Conservation (phyloP, 495 filamentous ascomycete species). For the Penicillium maclennaniae region DNA sequence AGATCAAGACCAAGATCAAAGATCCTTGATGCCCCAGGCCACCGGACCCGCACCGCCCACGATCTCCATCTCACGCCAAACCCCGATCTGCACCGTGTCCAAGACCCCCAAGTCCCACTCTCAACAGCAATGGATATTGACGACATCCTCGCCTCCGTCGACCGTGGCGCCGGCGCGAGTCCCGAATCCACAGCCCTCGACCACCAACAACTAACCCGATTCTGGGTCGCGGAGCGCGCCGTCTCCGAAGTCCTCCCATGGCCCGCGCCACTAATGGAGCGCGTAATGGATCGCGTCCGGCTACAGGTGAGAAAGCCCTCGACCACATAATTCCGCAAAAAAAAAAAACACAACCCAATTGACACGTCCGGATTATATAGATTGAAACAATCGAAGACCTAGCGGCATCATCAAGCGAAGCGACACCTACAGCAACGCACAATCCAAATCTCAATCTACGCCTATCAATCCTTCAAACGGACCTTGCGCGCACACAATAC, state of each 20-base stretch:
- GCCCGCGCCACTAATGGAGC: constrained; percentile 64
- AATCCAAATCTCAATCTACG: constrained; percentile 86
- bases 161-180: constrained; percentile 53
- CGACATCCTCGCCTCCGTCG: constrained; percentile 81
- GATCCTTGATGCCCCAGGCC: not conserved
- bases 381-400: constrained; percentile 72
- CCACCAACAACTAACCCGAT: constrained; percentile 82
- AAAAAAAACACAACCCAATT: not conserved
- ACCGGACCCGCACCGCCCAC: constrained; percentile 5
- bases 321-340: too few species aligned
- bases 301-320: constrained; percentile 49
- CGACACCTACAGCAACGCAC: constrained; percentile 44
- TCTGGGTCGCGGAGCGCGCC: constrained; percentile 87
- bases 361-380: constrained; percentile 27
- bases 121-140: constrained; percentile 69
- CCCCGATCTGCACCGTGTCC: constrained; percentile 11
- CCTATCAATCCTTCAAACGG: constrained; percentile 93
- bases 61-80: constrained; percentile 16
- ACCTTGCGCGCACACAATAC: constrained; percentile 90
- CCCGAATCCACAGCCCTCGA: constrained; percentile 62
- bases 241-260: constrained; percentile 78
- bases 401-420: constrained; percentile 48
- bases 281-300: constrained; percentile 71
- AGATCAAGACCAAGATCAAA: not conserved
- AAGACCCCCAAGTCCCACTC: not conserved